Evolutionary conservation across 495 filamentous ascomycete genomes (phyloP).

Genomic region (Xylaria flabelliformis): DNA sequence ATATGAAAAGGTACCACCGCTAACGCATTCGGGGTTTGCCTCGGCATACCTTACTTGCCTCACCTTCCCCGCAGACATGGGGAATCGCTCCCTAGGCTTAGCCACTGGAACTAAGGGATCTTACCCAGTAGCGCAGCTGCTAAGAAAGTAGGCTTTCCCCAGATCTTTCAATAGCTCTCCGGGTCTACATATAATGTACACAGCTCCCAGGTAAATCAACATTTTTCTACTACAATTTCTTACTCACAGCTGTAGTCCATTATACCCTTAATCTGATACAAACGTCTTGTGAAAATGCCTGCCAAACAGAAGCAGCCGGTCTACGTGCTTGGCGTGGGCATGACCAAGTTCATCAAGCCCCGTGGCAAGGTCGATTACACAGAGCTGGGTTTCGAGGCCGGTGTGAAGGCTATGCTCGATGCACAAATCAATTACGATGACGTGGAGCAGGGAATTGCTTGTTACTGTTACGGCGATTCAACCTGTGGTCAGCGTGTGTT

Average conservation of each 20-base stretch:
- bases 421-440: constrained; percentile 96
- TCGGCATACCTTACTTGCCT: constrained; percentile 4
- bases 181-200: background rate
- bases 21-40: constrained; percentile 12
- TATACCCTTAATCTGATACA: background rate
- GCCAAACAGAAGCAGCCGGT: constrained; percentile 53
- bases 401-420: constrained; percentile 94
- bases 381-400: constrained; percentile 92
- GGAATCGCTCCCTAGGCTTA: background rate
- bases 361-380: constrained; percentile 89
- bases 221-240: background rate
- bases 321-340: constrained; percentile 95
- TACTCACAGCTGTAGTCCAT: background rate
- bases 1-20: background rate
- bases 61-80: constrained; percentile 8
- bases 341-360: constrained; percentile 99
- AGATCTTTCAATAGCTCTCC: background rate
- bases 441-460: constrained; percentile 93
- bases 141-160: constrained; percentile 10
- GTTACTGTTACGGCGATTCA: constrained; percentile 95
- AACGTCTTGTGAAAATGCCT: constrained; percentile 44
- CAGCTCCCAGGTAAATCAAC: background rate
- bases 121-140: background rate
- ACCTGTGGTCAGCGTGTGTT: constrained; percentile 97
- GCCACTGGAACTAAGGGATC: constrained; percentile 7